Evolutionary conservation across 148 eudicot species (phyloP).

Genomic region (Chenopodium quinoa): DNA sequence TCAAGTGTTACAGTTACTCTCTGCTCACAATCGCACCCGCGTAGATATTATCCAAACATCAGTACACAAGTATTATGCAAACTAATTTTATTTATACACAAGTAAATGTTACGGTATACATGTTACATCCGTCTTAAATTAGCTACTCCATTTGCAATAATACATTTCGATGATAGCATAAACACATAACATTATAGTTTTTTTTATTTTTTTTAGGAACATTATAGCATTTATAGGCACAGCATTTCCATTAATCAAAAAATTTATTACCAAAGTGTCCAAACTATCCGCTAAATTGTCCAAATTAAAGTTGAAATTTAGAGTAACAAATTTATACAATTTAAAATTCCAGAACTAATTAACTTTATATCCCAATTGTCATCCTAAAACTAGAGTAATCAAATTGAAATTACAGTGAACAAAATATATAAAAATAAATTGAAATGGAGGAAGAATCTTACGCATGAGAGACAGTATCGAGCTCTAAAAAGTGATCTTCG

Average conservation of each 20-base stretch:
- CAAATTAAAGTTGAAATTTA: no score
- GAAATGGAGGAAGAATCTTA: slow-evolving; percentile 22
- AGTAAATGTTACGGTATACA: neutral
- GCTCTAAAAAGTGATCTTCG: slow-evolving; percentile 91
- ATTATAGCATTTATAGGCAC: no score
- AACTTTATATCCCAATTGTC: no score
- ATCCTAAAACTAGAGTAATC: neutral
- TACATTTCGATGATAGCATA: no score
- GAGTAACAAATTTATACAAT: neutral
- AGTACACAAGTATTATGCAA: neutral
- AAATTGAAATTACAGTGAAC: neutral
- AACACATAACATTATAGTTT: no score
- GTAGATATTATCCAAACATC: neutral
- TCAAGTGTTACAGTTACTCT: neutral
- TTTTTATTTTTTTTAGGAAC: no score
- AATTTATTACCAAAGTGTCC: no score
- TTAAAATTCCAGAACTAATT: neutral
- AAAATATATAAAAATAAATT: neutral
- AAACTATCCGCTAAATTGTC: no score
- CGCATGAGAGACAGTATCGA: slow-evolving; percentile 86
- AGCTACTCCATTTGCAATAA: no score
- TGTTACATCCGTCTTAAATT: no score
- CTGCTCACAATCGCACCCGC: no score
- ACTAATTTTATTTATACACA: neutral
- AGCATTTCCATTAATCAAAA: no score